Evolutionary conservation across 1,284 basidiomycete species (phyloP), one percentile per base, ranked within the genome.

Genomic region (Cerrena zonata): DNA sequence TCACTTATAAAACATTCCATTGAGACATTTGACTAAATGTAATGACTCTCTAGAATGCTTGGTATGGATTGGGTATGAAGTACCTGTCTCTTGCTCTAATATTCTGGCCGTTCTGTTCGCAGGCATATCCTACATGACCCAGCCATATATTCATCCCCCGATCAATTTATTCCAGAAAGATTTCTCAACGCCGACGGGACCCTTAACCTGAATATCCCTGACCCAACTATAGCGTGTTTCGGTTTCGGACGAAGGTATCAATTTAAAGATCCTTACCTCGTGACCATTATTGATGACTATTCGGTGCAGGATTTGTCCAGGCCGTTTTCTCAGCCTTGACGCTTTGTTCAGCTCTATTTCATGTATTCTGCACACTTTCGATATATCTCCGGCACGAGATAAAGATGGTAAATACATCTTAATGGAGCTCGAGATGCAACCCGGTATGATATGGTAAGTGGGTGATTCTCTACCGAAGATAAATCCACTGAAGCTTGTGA

Each of bases 251-350:
- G 51, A 19, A 37, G 51, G 51, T 52, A 38, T 19, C 47, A 22
- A n/a, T 4, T 10, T 48, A 15, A n/a, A 12, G n/a, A n/a, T n/a
- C n/a, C n/a, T n/a, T n/a, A n/a, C n/a, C n/a, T n/a, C n/a, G n/a
- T n/a, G n/a, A n/a, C n/a, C n/a, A n/a, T n/a, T n/a, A n/a, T n/a
- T n/a, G n/a, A n/a, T n/a, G n/a, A n/a, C n/a, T n/a, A n/a, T n/a
- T n/a, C n/a, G n/a, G n/a, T 36, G 5, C 22, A 54, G 53, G 13
- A 40, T 54, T 23, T 54, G 53, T 46, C 44, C 53, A 11, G 53
- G 50, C 10, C 38, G 43, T 12, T 26, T 48, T n/a, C 43, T 54
- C 34, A 45, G 50, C 2, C 22, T 44, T 19, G n/a, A 45, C 23
- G 19, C 50, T 4, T 12, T 54, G 34, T 52, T 52, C 46, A 23